phyloP scores from a whole-genome alignment of 1,139 yeast species.

The Debaryomyces coudertii region DNA sequence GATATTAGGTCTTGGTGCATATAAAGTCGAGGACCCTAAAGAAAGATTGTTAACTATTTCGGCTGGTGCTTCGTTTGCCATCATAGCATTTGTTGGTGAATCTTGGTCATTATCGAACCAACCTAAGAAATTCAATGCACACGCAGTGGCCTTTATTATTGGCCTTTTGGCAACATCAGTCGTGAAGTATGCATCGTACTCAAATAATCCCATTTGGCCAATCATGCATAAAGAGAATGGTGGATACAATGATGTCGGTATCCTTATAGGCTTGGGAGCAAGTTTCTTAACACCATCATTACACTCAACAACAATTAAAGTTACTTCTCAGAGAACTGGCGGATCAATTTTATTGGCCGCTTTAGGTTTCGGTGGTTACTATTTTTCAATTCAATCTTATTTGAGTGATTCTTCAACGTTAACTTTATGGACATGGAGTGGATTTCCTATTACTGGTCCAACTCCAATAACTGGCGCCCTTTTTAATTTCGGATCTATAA shows the following conservation, averaged over 20 bases:
- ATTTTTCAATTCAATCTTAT: constrained; percentile 74
- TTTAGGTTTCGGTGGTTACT: constrained; percentile 74
- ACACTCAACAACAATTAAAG: constrained; percentile 16
- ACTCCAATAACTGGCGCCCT: constrained; percentile 88
- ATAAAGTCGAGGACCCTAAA: constrained; percentile 66
- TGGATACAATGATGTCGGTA: constrained; percentile 78
- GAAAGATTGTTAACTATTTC: constrained; percentile 66
- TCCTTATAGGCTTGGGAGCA: constrained; percentile 64
- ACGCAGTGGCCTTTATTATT: constrained; percentile 62
- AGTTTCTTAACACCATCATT: constrained; percentile 57
- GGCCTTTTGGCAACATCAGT: constrained; percentile 78
- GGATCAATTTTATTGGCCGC: constrained; percentile 56
- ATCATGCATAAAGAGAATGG: constrained; percentile 85
- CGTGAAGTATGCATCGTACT: constrained; percentile 72
- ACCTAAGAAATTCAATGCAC: constrained; percentile 50
- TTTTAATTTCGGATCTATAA: constrained; percentile 61
- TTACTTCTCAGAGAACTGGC: constrained; percentile 21
- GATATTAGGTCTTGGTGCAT: constrained; percentile 76
- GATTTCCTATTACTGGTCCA: constrained; percentile 86
- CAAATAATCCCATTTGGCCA: constrained; percentile 97
- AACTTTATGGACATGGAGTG: constrained; percentile 93
- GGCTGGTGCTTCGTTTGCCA: constrained; percentile 65
- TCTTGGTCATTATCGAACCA: constrained; percentile 45
- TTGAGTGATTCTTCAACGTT: constrained; percentile 83
- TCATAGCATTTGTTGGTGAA: constrained; percentile 66